Conservation (phyloP, 176 grass and related monocot species). For the Oryza officinalis region DNA sequence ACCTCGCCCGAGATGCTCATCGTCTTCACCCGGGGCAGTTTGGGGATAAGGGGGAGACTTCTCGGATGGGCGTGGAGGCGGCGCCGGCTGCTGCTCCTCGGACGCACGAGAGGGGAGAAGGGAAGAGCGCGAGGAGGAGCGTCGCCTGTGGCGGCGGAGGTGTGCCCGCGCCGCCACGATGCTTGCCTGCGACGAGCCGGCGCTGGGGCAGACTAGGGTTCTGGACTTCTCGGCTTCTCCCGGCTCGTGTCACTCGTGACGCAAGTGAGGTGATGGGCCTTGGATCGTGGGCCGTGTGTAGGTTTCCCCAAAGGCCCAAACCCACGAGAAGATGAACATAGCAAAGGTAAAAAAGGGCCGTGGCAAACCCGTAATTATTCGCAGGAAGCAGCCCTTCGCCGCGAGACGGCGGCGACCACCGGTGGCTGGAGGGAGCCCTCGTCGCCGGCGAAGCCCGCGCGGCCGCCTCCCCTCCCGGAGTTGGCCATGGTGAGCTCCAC, state of each 20-base stretch:
- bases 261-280: no score
- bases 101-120: no score
- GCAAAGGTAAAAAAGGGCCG: neutral
- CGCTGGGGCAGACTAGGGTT: no score
- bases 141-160: no score
- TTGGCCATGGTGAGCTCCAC: slow-evolving; percentile 50
- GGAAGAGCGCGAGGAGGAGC: no score
- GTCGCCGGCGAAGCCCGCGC: slow-evolving; percentile 29
- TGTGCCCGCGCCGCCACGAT: no score
- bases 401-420: slow-evolving; percentile 18
- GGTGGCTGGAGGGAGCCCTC: slow-evolving; percentile 33
- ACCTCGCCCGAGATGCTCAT: slow-evolving; percentile 53
- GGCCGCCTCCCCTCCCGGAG: neutral
- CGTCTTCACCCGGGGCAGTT: neutral
- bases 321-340: neutral
- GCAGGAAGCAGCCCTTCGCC: neutral
- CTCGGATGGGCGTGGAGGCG: neutral
- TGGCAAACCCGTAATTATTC: slow-evolving; percentile 14
- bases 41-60: no score
- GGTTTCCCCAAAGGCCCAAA: neutral
- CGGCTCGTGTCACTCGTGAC: no score
- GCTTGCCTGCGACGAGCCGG: no score
- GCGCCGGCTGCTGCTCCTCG: neutral
- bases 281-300: no score
- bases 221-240: no score